Base-by-base conservation (phyloP, 139 green algal species). In the Ettlia oleoabundans region DNA sequence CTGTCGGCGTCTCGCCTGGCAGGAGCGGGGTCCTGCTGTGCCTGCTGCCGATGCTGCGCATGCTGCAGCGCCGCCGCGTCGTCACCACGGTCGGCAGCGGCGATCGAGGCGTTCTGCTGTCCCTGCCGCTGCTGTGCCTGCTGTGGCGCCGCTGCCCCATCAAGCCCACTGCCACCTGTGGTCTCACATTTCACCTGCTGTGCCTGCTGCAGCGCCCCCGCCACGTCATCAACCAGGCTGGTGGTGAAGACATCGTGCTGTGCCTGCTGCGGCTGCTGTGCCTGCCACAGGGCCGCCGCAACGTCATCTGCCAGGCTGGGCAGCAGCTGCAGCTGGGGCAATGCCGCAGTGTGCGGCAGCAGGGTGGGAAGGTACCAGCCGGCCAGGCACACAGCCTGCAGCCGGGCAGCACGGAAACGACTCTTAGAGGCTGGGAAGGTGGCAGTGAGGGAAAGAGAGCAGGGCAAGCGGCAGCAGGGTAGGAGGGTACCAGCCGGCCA, bases 321-420 rank as follows among this genome's bases (percentile, higher is more conserved):
- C 53, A 80, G 73, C 53, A 80, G 53, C 22, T 69, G 35, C 35
- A 52, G 73, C 35, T 40, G 73, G 4, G 53, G 73, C 51, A 80
- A 37, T 0, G 73, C 73, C 53, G 73, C 73, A 10, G 51, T 22
- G 9, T 80, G 52, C 3, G 73, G 73, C 53, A 80, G 73, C 26
- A 68, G 26, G 37, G 33, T 9, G 0, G 73, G 73, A 24, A 80
- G 73, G 53, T 80, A 51, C 73, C 73, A 80, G 35, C 73, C 73
- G 22, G 5, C n/a, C 8, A 80, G 35, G 53, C 73, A 80, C 53
- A 80, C 53, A 19, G 73, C 73, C 73, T n/a, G n/a, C n/a, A n/a
- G n/a, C n/a, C n/a, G n/a, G n/a, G n/a, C n/a, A n/a, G n/a, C n/a
- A n/a, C n/a, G n/a, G n/a, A n/a, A n/a, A n/a, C n/a, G n/a, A n/a